Base-by-base conservation (phyloP, 225 moss, liverwort and hornwort genomes). In the Takakia lepidozioides region DNA sequence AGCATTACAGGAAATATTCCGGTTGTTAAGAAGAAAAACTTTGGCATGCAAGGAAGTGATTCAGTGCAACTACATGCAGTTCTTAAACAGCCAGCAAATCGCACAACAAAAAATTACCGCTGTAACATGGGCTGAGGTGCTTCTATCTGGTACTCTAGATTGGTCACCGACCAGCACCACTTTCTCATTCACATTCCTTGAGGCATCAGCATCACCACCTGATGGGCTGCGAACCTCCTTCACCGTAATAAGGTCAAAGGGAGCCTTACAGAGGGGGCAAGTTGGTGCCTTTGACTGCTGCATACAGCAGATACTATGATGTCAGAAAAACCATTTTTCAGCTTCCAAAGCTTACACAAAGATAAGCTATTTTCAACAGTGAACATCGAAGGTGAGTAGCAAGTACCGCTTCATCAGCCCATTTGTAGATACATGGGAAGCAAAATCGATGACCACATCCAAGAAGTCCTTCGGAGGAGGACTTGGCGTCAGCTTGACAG, bases 241-340 rank as follows among this genome's bases (percentile, higher is more conserved):
- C 38, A 60, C 83, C 24, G 85, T 87, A 35, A 98, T 85, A 42
- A 74, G 71, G 29, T 81, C 85, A 58, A 54, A 85, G 26, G 70
- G 27, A 29, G 74, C 60, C 67, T 98, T 98, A 66, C 98, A 98
- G 25, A 91, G 85, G 16, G 98, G 98, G 59, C 93, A 98, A 13
- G 35, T 56, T 20, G 83, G 72, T 51, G 47, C 62, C 15, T 61
- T 74, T 10, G 13, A 65, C 75, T 83, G 87, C 76, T 67, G 73
- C 54, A 52, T 29, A 72, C 54, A 52, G 30, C 30, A 49, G 24
- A 16, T 18, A 49, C 10, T 45, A 11, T 7, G 18, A 24, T 1
- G 15, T 37, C 53, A 7, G 8, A 2, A 54, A n/a, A 38, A 5
- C 38, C 38, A 5, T 38, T 2, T 1, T 26, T 18, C 23, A 11